Evolutionary conservation across 2,329 filamentous ascomycete genomes (phyloP), one percentile per base, ranked within the genome.

Genomic region (Trichoderma sp.): DNA sequence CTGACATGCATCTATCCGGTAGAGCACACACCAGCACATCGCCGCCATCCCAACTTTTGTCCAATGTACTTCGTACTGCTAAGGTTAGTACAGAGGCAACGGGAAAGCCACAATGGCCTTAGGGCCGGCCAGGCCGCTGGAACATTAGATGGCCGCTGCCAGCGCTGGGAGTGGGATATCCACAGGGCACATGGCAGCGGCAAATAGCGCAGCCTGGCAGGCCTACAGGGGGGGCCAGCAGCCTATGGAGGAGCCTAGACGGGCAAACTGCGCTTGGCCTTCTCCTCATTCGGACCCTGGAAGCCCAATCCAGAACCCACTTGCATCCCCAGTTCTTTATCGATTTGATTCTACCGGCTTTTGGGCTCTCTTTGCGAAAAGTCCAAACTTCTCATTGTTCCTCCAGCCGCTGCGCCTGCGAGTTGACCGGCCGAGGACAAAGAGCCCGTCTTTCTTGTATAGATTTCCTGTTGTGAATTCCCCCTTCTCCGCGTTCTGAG

Each of bases 151-250:
- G 29, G 56, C 48, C 48, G 48, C 34, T 27, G 50, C 29, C 53
- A 58, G 63, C 53, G 29, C 32, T 56, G 29, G 34, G 15, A 13
- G 52, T 52, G 34, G 8, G 12, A 56, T 56, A 68, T 45, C 63
- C 67, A 68, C 63, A 68, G 67, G 67, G 67, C 67, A 68, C 67
- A 68, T 68, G 67, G 67, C 42, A 60, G 63, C 42, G 67, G 61
- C 53, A 68, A 45, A 68, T 27, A 61, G 53, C 54, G 54, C 65
- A 25, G 56, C 45, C 19, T 50, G 12, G 39, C 19, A 50, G 37
- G 58, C 8, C 39, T 53, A 61, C 60, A 64, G 52, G 60, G 67
- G 64, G 32, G 42, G 1, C 42, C n/a, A 19, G n/a, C 42, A 48
- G 42, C 42, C 42, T 48, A 48, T 54, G 22, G 22, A 29, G 22